These are phyloP conservation scores for Boeremia lycopersici DNA, from an alignment of 2,329 filamentous ascomycete species.

Conservation along the genomic window DNA sequence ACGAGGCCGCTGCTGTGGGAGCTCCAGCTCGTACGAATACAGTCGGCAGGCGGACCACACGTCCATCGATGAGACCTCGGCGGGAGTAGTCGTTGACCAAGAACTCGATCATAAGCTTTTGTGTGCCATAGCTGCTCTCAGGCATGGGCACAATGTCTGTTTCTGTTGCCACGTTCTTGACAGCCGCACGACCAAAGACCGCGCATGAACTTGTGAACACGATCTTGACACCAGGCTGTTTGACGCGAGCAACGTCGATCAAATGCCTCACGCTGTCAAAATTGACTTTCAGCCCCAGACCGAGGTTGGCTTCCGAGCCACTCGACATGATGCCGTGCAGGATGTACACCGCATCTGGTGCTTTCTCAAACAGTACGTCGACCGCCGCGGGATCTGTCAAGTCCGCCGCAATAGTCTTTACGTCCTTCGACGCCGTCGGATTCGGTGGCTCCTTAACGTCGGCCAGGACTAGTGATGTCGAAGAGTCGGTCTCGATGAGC, in stretches of 20 bases:
- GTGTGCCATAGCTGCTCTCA: slow-evolving; percentile 66
- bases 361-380: slow-evolving; percentile 31
- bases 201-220: slow-evolving; percentile 68
- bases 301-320: slow-evolving; percentile 66
- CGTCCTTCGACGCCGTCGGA: slow-evolving; percentile 58
- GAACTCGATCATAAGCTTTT: slow-evolving; percentile 67
- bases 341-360: slow-evolving; percentile 56
- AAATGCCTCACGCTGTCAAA: slow-evolving; percentile 63
- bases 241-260: slow-evolving; percentile 58
- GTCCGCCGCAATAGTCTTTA: slow-evolving; percentile 59
- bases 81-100: slow-evolving; percentile 69
- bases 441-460: slow-evolving; percentile 60
- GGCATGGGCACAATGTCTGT: slow-evolving; percentile 62
- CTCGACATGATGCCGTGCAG: slow-evolving; percentile 73
- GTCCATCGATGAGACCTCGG: slow-evolving; percentile 63
- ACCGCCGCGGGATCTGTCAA: slow-evolving; percentile 50
- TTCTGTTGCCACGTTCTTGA: slow-evolving; percentile 45
- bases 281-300: slow-evolving; percentile 65
- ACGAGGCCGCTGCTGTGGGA: slow-evolving; percentile 66
- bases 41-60: slow-evolving; percentile 65
- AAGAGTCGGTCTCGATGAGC: slow-evolving; percentile 56
- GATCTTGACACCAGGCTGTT: slow-evolving; percentile 61
- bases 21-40: slow-evolving; percentile 66
- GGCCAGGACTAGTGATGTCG: slow-evolving; percentile 59
- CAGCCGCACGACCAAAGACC: slow-evolving; percentile 66